A percentile compares a stretch with the other conserved stretches of the same genome.
Evolutionary conservation across 2,329 filamentous ascomycete genomes (phyloP).

Genomic region (Arthroderma sp.): DNA sequence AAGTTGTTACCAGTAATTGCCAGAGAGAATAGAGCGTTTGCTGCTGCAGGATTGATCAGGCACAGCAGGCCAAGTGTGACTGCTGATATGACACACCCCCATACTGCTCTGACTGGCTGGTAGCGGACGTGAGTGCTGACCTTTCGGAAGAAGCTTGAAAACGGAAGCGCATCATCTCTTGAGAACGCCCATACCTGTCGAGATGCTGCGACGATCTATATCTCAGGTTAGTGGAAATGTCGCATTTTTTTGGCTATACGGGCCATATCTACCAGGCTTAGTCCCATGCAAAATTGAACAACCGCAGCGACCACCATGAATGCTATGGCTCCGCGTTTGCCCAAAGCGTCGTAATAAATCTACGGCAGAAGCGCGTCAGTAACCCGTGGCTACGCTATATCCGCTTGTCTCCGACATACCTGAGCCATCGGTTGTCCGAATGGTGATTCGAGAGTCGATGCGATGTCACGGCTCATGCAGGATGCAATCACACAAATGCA

Average conservation of each 20-base stretch:
- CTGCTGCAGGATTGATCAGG: slow-evolving; percentile 45
- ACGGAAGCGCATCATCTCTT: slow-evolving; percentile 48
- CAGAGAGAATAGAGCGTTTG: slow-evolving; percentile 47
- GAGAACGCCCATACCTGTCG: slow-evolving; percentile 52
- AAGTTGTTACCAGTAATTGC: slow-evolving; percentile 49
- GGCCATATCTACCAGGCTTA: slow-evolving; percentile 32
- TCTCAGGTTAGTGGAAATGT: slow-evolving; percentile 7
- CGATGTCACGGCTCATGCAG: slow-evolving; percentile 42
- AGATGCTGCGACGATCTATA: slow-evolving; percentile 41
- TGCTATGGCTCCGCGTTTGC: slow-evolving; percentile 45
- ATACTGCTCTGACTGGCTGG: slow-evolving; percentile 45
- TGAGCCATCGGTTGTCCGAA: slow-evolving; percentile 49
- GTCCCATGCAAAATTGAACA: slow-evolving; percentile 50
- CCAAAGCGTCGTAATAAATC: slow-evolving; percentile 49
- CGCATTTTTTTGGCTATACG: background rate
- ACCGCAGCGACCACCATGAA: slow-evolving; percentile 48
- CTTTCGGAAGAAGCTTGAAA: slow-evolving; percentile 44
- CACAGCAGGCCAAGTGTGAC: slow-evolving; percentile 45
- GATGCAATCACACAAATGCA: slow-evolving; percentile 46
- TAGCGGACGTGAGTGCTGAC: slow-evolving; percentile 43
- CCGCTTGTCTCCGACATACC: slow-evolving; percentile 12
- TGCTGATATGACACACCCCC: slow-evolving; percentile 40
- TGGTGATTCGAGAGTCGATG: slow-evolving; percentile 33
- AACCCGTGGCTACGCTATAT: no score
- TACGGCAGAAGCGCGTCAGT: slow-evolving; percentile 16